Evolutionary conservation across 208 protist species (phyloP).

Genomic region (Acanthamoeba sp.): DNA sequence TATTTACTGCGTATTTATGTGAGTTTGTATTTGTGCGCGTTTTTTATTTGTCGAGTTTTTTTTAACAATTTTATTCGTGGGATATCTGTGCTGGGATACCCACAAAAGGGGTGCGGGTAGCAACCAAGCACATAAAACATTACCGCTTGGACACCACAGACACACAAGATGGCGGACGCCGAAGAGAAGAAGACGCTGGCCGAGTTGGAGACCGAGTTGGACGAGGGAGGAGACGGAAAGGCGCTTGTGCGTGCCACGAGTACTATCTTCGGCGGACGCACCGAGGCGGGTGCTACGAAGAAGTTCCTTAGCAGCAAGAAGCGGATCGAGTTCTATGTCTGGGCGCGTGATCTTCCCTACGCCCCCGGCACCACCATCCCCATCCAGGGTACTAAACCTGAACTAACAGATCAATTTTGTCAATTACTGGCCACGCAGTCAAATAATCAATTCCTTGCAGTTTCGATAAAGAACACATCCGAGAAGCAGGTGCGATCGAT

Average conservation of each 20-base stretch:
- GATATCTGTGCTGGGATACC: too few species aligned
- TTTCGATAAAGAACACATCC: slow-evolving; percentile 30
- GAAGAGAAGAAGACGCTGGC: slow-evolving; percentile 10
- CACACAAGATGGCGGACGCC: neutral
- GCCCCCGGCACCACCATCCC: neutral
- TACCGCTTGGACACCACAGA: neutral
- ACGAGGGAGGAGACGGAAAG: slow-evolving; percentile 12
- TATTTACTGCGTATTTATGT: neutral
- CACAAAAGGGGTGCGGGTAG: neutral
- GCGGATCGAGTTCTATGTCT: slow-evolving; percentile 30
- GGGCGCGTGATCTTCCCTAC: slow-evolving; percentile 38
- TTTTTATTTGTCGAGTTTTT: neutral
- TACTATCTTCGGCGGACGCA: slow-evolving; percentile 24
- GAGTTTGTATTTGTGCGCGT: neutral
- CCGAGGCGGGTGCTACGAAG: slow-evolving; percentile 9
- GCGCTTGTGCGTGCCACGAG: neutral
- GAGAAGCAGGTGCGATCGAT: slow-evolving; percentile 23
- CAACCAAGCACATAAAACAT: neutral
- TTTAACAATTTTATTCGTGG: neutral
- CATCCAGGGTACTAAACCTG: neutral
- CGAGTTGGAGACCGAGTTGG: slow-evolving; percentile 13
- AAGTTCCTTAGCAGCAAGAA: slow-evolving; percentile 58
- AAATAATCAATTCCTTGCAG: neutral
- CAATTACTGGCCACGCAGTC: too few species aligned
- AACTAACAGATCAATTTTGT: too few species aligned